phyloP scores from a whole-genome alignment of 2,329 filamentous ascomycete species.

The Pseudogymnoascus sp. region DNA sequence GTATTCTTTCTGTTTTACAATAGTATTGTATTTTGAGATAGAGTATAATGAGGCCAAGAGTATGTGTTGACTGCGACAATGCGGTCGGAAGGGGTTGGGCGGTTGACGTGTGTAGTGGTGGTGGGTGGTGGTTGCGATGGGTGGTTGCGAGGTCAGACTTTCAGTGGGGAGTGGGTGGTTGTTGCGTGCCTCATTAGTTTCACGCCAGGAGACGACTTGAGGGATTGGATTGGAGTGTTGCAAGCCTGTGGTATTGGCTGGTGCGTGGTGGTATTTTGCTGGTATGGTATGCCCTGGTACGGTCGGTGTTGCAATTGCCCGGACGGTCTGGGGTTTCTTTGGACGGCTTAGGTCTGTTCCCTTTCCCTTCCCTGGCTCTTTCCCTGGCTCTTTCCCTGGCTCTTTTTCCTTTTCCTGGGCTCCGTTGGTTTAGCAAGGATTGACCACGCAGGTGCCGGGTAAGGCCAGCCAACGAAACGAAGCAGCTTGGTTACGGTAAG shows the following conservation, averaged over 20 bases:
- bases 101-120: background rate
- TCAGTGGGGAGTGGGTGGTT: background rate
- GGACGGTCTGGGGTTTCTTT: background rate
- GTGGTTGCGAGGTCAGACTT: conserved; percentile 4
- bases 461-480: background rate
- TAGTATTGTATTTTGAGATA: conserved; percentile 35
- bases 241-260: background rate
- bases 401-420: background rate
- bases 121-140: background rate
- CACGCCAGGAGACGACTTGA: background rate
- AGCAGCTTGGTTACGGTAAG: background rate
- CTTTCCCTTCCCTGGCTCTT: no score
- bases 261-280: background rate
- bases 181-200: conserved; percentile 3
- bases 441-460: background rate
- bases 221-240: background rate
- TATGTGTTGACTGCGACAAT: conserved; percentile 27
- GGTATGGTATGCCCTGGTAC: background rate
- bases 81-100: conserved; percentile 5
- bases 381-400: background rate
- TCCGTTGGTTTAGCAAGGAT: background rate
- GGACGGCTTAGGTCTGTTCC: background rate
- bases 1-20: background rate
- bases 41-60: conserved; percentile 28
- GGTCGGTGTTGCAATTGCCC: background rate